phyloP scores from a whole-genome alignment of 129 eudicot genomes.

The Logfia minima region DNA sequence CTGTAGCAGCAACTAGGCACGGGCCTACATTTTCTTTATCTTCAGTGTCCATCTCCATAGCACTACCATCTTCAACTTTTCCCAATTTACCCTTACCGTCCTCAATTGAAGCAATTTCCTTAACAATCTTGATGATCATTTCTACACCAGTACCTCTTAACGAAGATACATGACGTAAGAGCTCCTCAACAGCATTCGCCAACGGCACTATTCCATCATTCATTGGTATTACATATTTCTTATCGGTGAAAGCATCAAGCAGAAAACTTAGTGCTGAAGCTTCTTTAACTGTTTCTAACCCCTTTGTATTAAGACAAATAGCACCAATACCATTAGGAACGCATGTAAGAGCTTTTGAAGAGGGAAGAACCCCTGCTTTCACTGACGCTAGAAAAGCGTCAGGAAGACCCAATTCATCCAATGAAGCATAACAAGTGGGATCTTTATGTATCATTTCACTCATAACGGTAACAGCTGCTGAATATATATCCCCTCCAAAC shows the following conservation, averaged over 20 bases:
- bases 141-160: slow-evolving; percentile 84
- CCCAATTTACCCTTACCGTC: slow-evolving; percentile 46
- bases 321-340: slow-evolving; percentile 96
- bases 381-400: slow-evolving; percentile 73
- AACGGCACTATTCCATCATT: slow-evolving; percentile 86
- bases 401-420: slow-evolving; percentile 93
- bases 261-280: slow-evolving; percentile 71
- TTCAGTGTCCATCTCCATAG: slow-evolving; percentile 77
- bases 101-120: slow-evolving; percentile 57
- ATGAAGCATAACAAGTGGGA: slow-evolving; percentile 77
- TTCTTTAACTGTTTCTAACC: slow-evolving; percentile 81
- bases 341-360: slow-evolving; percentile 86
- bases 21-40: slow-evolving; percentile 60
- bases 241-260: slow-evolving; percentile 69
- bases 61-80: slow-evolving; percentile 47
- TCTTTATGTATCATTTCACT: slow-evolving; percentile 97
- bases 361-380: slow-evolving; percentile 69
- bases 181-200: slow-evolving; percentile 97
- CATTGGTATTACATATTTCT: slow-evolving; percentile 73
- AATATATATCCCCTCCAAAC: slow-evolving; percentile 92
- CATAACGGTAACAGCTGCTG: slow-evolving; percentile 92
- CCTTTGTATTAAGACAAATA: slow-evolving; percentile 88
- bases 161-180: slow-evolving; percentile 84
- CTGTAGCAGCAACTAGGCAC: slow-evolving; percentile 43
- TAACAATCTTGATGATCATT: slow-evolving; percentile 68